Evolutionary conservation across 192 early-diverging fungal genomes (phyloP).

Genomic region (Umbelopsis isabellina): DNA sequence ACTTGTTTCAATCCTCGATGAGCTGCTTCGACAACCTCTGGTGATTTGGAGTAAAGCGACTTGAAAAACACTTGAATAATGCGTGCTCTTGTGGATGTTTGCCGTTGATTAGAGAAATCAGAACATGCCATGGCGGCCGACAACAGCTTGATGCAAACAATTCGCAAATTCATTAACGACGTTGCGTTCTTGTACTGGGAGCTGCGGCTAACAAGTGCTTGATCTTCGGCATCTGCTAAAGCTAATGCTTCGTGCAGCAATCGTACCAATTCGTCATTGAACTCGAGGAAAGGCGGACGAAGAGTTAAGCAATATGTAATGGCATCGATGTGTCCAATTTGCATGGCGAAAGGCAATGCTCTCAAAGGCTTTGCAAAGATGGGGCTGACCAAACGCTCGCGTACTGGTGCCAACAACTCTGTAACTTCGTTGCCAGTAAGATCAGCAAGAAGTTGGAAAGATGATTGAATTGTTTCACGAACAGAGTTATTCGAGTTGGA

Average conservation of each 20-base stretch:
- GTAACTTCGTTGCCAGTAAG: conserved; percentile 81
- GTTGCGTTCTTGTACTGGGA: conserved; percentile 81
- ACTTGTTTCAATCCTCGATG: conserved; percentile 89
- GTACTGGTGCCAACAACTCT: conserved; percentile 79
- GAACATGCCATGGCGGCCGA: conserved; percentile 90
- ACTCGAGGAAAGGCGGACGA: conserved; percentile 83
- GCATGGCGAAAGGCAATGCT: conserved; percentile 93
- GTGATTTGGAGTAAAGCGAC: conserved; percentile 92
- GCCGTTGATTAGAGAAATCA: conserved; percentile 77
- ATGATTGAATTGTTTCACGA: conserved; percentile 84
- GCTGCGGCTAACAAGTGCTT: conserved; percentile 84
- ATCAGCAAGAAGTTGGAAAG: conserved; percentile 80
- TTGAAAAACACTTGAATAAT: conserved; percentile 99
- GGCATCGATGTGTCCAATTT: conserved; percentile 98
- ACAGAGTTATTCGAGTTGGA: conserved; percentile 89
- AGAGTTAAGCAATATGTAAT: conserved; percentile 95
- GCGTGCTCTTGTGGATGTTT: conserved; percentile 78
- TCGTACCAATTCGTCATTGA: conserved; percentile 90
- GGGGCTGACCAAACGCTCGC: conserved; percentile 83
- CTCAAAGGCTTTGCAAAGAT: conserved; percentile 98
- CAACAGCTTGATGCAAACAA: conserved; percentile 96
- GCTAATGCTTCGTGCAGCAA: conserved; percentile 90
- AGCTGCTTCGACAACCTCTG: conserved; percentile 94
- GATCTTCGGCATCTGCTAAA: conserved; percentile 96
- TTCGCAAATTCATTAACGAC: conserved; percentile 84